Percentiles rank a stretch among this genome's conserved stretches.
Conservation (phyloP, 73 alveolate species). For the Breviolum minutum region DNA sequence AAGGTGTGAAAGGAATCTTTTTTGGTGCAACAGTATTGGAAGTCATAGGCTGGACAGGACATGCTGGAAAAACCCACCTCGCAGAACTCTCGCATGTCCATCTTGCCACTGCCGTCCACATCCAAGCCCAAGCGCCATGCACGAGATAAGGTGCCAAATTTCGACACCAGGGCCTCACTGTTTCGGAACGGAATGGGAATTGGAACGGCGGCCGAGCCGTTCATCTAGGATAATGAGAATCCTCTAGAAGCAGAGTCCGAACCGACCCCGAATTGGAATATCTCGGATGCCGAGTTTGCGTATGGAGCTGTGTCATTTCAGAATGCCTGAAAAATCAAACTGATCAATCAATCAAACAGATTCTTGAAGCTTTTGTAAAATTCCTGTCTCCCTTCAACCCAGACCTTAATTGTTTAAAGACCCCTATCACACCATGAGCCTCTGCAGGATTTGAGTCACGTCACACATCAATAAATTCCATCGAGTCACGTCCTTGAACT, state of each 20-base stretch:
- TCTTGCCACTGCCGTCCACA: conserved; percentile 86
- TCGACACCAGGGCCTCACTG: conserved; percentile 42
- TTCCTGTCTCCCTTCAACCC: neutral
- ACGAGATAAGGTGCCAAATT: conserved; percentile 75
- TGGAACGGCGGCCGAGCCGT: too few relatives aligned
- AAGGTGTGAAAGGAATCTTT: too few relatives aligned
- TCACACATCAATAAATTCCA: neutral
- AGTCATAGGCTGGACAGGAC: too few relatives aligned
- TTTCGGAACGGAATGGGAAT: too few relatives aligned
- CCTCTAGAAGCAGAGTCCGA: too few relatives aligned
- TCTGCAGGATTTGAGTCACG: neutral
- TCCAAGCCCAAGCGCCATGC: conserved; percentile 93
- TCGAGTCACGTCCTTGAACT: conserved; percentile 63
- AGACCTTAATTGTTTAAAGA: too few relatives aligned
- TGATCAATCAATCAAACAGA: too few relatives aligned
- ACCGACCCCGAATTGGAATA: neutral
- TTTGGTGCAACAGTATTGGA: too few relatives aligned
- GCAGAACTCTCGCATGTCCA: conserved; percentile 94
- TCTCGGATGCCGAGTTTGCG: neutral
- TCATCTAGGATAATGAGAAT: neutral
- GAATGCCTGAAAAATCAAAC: too few relatives aligned
- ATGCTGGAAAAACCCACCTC: too few relatives aligned
- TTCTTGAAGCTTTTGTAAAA: neutral
- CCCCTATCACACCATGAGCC: neutral
- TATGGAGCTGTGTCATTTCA: neutral